These are phyloP conservation scores for Cinnamomum micranthum DNA, from an alignment of 164 flowering plant genomes.

Conservation along the genomic window DNA sequence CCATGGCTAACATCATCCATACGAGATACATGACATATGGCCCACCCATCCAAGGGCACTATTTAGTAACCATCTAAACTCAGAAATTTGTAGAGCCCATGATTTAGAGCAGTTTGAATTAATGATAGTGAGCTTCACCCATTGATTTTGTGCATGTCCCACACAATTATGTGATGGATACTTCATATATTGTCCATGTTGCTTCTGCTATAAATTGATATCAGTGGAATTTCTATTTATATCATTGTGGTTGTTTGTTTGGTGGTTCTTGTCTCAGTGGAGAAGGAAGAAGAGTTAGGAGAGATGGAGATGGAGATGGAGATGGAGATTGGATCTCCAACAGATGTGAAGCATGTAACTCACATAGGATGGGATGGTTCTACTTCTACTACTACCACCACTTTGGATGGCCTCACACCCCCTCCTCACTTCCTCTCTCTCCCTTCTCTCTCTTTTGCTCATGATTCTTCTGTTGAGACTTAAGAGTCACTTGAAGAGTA, in stretches of 20 bases:
- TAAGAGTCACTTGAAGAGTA: too few relatives aligned
- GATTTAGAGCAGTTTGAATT: background rate
- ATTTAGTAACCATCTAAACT: background rate
- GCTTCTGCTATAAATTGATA: background rate
- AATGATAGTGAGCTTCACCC: background rate
- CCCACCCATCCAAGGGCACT: background rate
- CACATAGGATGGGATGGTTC: conserved; percentile 82
- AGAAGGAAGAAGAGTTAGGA: conserved; percentile 39
- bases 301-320: conserved; percentile 44
- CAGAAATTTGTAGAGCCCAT: background rate
- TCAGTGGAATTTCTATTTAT: background rate
- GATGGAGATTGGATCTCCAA: conserved; percentile 81
- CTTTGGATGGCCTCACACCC: conserved; percentile 47
- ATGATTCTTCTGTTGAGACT: too few relatives aligned
- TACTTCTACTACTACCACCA: conserved; percentile 22
- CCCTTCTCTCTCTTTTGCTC: conserved; percentile 30
- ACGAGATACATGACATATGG: too few relatives aligned
- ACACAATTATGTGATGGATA: background rate
- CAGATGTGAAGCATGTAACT: conserved; percentile 82
- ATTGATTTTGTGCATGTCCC: background rate
- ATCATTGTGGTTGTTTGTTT: background rate
- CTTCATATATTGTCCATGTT: background rate
- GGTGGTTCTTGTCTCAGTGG: conserved; percentile 25
- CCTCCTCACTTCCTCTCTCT: conserved; percentile 28
- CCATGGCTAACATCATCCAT: too few relatives aligned